These are phyloP conservation scores for Spathaspora gorwiae DNA, from an alignment of 805 yeast genomes.

Conservation along the genomic window DNA sequence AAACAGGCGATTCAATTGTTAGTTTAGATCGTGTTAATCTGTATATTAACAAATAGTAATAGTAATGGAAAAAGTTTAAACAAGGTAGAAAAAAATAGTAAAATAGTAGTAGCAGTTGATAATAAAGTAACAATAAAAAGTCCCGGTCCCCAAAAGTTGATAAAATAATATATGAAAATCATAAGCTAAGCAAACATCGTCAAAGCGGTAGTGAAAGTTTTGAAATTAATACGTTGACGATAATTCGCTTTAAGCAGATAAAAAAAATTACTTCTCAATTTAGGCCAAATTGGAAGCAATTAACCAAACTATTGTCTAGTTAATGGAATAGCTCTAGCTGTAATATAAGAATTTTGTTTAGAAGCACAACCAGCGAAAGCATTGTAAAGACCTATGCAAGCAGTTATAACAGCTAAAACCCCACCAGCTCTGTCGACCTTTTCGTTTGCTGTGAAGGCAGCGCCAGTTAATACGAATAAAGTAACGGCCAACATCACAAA, in stretches of 20 bases:
- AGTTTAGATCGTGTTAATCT: no score
- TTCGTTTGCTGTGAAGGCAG: slow-evolving; percentile 41
- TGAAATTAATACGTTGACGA: no score
- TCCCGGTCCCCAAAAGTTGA: neutral
- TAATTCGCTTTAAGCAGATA: no score
- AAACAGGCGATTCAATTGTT: no score
- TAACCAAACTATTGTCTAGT: no score
- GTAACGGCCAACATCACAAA: slow-evolving; percentile 51
- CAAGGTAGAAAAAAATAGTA: neutral
- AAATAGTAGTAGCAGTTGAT: neutral
- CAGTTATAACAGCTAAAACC: slow-evolving; percentile 50
- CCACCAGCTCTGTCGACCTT: slow-evolving; percentile 57
- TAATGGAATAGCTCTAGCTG: slow-evolving; percentile 37
- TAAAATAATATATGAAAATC: no score
- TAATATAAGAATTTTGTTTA: slow-evolving; percentile 54
- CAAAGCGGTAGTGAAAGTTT: no score
- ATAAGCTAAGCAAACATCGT: no score
- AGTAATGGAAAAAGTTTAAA: neutral
- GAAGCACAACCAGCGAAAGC: slow-evolving; percentile 60
- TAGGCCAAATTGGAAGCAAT: no score
- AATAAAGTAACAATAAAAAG: neutral
- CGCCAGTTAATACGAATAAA: slow-evolving; percentile 49
- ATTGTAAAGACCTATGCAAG: slow-evolving; percentile 57
- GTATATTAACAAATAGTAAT: neutral
- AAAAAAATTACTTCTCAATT: no score